phyloP scores from a whole-genome alignment of 441 rosid genomes.

The Erysimum cheiri region DNA sequence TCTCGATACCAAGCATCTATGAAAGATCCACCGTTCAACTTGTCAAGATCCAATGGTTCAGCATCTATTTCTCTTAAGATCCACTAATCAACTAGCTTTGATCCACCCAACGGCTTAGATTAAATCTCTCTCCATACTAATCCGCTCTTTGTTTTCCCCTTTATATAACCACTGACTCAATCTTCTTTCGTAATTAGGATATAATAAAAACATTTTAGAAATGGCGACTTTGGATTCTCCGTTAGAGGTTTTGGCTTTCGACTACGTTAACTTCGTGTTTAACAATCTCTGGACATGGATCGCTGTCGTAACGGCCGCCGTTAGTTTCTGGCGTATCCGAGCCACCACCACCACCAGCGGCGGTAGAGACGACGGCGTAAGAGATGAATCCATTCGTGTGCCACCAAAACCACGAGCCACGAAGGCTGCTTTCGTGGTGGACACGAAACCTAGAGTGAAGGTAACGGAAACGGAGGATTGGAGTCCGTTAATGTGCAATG shows the following conservation, averaged over 20 bases:
- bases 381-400: conserved; percentile 8
- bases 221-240: conserved; percentile 60
- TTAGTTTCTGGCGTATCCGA: conserved; percentile 71
- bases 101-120: conserved; percentile 50
- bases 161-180: conserved; percentile 13
- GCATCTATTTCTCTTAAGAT: conserved; percentile 33
- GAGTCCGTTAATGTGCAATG: conserved; percentile 31
- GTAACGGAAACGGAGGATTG: conserved; percentile 17
- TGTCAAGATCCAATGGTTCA: conserved; percentile 31
- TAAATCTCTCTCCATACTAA: conserved; percentile 19
- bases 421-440: background rate
- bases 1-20: conserved; percentile 68
- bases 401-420: background rate
- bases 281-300: conserved; percentile 77
- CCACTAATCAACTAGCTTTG: conserved; percentile 3
- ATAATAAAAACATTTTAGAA: conserved; percentile 13
- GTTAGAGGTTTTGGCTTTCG: conserved; percentile 56
- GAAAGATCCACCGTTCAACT: conserved; percentile 41
- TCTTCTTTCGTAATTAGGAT: conserved; percentile 4
- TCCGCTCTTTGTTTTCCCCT: background rate
- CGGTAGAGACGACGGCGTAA: background rate
- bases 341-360: conserved; percentile 28
- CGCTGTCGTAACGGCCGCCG: conserved; percentile 64
- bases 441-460: background rate
- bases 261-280: conserved; percentile 46